phyloP scores from a whole-genome alignment of 108 stramenopile genomes.

The Mediolabrus comicus region DNA sequence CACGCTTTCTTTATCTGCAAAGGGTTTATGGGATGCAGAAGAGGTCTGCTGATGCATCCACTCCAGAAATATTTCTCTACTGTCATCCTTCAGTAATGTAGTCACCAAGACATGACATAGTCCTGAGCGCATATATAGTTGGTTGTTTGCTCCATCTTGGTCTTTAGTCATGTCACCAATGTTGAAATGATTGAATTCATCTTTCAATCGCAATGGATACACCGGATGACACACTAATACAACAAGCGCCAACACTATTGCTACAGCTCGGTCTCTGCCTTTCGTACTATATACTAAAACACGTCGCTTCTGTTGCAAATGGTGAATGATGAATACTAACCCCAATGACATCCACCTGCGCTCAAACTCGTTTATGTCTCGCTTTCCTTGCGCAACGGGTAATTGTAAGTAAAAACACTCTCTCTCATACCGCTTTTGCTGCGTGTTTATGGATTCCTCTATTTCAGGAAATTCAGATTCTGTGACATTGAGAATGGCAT shows the following conservation, averaged over 20 bases:
- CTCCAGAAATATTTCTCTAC: constrained; percentile 44
- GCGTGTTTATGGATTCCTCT: constrained; percentile 5
- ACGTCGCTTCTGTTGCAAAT: constrained; percentile 35
- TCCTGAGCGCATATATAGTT: constrained; percentile 38
- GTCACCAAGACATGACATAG: constrained; percentile 16
- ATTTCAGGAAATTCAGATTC: constrained; percentile 63
- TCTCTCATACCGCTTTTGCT: neutral
- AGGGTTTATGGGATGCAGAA: constrained; percentile 1
- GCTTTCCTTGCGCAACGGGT: constrained; percentile 73
- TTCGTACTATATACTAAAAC: constrained; percentile 80
- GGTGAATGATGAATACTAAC: constrained; percentile 54
- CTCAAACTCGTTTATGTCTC: constrained; percentile 65
- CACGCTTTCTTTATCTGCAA: constrained; percentile 58
- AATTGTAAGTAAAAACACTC: constrained; percentile 61
- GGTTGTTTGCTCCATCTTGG: neutral
- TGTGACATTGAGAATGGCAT: constrained; percentile 78
- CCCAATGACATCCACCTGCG: constrained; percentile 65
- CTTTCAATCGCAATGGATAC: constrained; percentile 30
- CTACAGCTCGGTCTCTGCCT: constrained; percentile 80
- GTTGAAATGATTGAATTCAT: neutral
- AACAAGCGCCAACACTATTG: constrained; percentile 57
- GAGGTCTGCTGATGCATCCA: constrained; percentile 37
- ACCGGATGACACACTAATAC: constrained; percentile 27
- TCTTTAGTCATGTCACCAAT: neutral
- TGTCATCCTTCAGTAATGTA: constrained; percentile 18